phyloP scores from a whole-genome alignment of 352 stramenopile species.

The Globisporangium recalcitrans region DNA sequence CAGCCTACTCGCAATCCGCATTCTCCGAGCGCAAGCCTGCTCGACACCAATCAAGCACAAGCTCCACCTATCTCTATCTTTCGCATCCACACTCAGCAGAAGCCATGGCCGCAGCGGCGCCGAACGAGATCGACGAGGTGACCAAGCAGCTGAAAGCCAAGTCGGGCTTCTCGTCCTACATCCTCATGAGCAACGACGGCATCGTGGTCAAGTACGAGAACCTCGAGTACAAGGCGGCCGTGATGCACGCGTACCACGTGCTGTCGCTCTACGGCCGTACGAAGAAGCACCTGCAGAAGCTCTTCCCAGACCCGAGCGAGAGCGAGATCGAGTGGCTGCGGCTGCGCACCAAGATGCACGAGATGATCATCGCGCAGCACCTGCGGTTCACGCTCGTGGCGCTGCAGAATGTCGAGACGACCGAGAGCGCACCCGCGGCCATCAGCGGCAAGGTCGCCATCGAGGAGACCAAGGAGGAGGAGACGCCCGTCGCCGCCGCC shows the following conservation, averaged over 20 bases:
- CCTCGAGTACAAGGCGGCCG: slow-evolving; percentile 87
- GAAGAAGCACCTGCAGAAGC: slow-evolving; percentile 79
- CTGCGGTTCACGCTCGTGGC: slow-evolving; percentile 87
- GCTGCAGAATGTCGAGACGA: slow-evolving; percentile 55
- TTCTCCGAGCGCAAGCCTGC: neutral
- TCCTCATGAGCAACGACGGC: slow-evolving; percentile 92
- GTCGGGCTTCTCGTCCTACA: slow-evolving; percentile 84
- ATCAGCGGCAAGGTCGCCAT: slow-evolving; percentile 21
- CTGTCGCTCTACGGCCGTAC: slow-evolving; percentile 82
- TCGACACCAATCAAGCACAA: neutral
- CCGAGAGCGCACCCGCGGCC: slow-evolving; percentile 22
- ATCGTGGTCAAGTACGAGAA: slow-evolving; percentile 93
- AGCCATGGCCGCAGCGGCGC: slow-evolving; percentile 62
- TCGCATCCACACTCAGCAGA: neutral
- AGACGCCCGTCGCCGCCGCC: slow-evolving; percentile 36
- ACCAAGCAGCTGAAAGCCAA: slow-evolving; percentile 92
- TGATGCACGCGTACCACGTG: slow-evolving; percentile 91
- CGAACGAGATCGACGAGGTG: slow-evolving; percentile 90
- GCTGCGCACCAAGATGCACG: slow-evolving; percentile 87
- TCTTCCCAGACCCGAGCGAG: slow-evolving; percentile 81
- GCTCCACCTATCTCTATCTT: neutral
- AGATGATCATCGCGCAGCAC: slow-evolving; percentile 90
- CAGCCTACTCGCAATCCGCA: neutral
- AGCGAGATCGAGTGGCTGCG: slow-evolving; percentile 89
- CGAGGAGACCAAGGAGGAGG: slow-evolving; percentile 45